phyloP scores from a whole-genome alignment of 495 filamentous ascomycete species.

The Tuber microsphaerosporum region DNA sequence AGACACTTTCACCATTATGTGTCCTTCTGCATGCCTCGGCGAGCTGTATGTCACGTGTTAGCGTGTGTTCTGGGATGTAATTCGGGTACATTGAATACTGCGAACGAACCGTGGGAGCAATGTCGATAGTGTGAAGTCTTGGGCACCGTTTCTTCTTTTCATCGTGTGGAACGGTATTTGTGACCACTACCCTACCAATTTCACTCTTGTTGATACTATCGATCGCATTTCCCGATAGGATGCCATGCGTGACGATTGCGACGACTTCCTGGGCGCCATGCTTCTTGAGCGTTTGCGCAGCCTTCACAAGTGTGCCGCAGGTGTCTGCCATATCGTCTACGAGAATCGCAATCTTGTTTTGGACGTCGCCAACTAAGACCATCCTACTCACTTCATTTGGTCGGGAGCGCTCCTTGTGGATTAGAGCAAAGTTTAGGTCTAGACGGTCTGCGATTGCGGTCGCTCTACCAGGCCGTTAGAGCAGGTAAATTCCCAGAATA shows the following conservation, averaged over 20 bases:
- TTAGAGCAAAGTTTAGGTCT: conserved; percentile 91
- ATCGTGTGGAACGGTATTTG: conserved; percentile 89
- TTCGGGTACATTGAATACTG: background rate
- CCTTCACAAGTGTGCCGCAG: conserved; percentile 89
- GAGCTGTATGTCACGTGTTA: conserved; percentile 38
- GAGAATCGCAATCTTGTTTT: conserved; percentile 53
- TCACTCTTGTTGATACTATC: conserved; percentile 79
- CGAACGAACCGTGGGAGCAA: conserved; percentile 66
- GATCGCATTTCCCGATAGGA: conserved; percentile 84
- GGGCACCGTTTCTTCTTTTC: conserved; percentile 73
- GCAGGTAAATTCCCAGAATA: background rate
- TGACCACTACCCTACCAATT: conserved; percentile 75
- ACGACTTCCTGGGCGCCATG: conserved; percentile 82
- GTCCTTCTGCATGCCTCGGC: conserved; percentile 72
- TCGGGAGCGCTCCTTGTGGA: conserved; percentile 93
- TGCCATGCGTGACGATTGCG: conserved; percentile 93
- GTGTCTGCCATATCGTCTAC: conserved; percentile 84
- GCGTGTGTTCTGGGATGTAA: background rate
- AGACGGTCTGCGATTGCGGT: conserved; percentile 95
- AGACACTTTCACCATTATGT: conserved; percentile 90
- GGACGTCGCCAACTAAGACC: conserved; percentile 78
- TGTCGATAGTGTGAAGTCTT: conserved; percentile 83
- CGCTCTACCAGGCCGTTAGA: conserved; percentile 50
- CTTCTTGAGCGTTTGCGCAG: conserved; percentile 81
- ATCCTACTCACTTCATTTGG: conserved; percentile 95